These are phyloP conservation scores for Marvania coccoides DNA, from an alignment of 139 green algal species.

Conservation along the genomic window DNA sequence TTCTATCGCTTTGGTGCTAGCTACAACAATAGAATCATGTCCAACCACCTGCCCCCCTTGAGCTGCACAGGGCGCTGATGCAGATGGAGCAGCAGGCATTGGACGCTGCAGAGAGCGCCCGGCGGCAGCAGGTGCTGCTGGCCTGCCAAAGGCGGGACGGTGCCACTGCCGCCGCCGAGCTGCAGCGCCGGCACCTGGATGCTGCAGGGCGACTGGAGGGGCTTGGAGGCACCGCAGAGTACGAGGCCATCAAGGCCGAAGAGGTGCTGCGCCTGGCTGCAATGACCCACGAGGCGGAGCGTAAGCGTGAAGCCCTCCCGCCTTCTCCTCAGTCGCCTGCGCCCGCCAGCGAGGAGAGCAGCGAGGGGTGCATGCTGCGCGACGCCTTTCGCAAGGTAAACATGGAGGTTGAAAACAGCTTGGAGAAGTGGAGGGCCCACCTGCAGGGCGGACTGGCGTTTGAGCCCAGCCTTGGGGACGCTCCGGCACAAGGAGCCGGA, in stretches of 20 bases:
- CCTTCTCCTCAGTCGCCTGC: background rate
- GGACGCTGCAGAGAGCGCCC: background rate
- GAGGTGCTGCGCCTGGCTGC: background rate
- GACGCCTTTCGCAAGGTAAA: too few relatives aligned
- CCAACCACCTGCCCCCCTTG: background rate
- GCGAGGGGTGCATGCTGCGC: too few relatives aligned
- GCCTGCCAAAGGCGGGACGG: background rate
- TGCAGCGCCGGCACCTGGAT: background rate
- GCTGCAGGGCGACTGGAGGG: background rate
- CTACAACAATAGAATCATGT: background rate
- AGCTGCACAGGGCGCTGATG: background rate
- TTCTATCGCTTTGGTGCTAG: background rate
- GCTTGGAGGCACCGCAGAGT: background rate
- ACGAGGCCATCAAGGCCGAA: background rate
- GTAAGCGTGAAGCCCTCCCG: background rate
- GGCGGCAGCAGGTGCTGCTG: background rate
- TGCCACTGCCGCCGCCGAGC: background rate
- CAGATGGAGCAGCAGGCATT: conserved; percentile 1
- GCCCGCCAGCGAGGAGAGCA: too few relatives aligned
- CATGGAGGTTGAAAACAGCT: too few relatives aligned
- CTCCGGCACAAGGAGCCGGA: too few relatives aligned
- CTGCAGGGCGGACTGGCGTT: too few relatives aligned
- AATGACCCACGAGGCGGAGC: background rate
- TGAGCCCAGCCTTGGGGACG: too few relatives aligned
- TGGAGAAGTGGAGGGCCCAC: too few relatives aligned